Evolutionary conservation across 1,284 basidiomycete species (phyloP).

Genomic region (Sporisorium scitamineum): DNA sequence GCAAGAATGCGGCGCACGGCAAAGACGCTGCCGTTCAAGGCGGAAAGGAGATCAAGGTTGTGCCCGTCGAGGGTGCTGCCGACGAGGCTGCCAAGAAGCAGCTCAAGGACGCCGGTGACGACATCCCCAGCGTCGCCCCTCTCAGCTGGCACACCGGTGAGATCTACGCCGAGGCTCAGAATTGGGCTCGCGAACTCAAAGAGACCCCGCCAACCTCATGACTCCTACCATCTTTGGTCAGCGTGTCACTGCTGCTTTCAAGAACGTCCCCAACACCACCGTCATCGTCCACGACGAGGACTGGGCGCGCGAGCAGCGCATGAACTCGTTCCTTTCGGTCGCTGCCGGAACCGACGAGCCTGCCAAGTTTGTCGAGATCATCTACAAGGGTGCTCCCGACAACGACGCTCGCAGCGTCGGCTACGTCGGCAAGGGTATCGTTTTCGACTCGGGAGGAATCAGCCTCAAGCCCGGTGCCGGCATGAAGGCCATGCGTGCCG

Average conservation of each 20-base stretch:
- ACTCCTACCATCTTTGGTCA: constrained; percentile 77
- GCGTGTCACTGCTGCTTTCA: constrained; percentile 78
- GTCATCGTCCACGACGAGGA: constrained; percentile 82
- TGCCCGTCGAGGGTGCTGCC: constrained; percentile 51
- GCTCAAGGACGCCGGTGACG: constrained; percentile 60
- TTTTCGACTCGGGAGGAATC: constrained; percentile 83
- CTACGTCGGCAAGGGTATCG: constrained; percentile 81
- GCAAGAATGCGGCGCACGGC: constrained; percentile 53
- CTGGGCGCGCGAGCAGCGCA: constrained; percentile 86
- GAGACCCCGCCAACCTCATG: constrained; percentile 82
- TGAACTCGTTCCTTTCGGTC: constrained; percentile 90
- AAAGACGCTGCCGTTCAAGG: constrained; percentile 57
- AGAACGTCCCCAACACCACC: constrained; percentile 78
- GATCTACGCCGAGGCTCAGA: constrained; percentile 82
- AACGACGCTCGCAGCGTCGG: constrained; percentile 76
- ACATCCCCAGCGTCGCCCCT: constrained; percentile 55
- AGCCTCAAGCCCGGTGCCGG: constrained; percentile 79
- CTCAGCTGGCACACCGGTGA: constrained; percentile 67
- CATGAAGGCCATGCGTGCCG: constrained; percentile 73
- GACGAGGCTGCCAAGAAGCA: constrained; percentile 58
- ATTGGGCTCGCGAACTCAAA: constrained; percentile 85
- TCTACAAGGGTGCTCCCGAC: constrained; percentile 81
- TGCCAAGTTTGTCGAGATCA: constrained; percentile 86
- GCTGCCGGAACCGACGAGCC: constrained; percentile 85
- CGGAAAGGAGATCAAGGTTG: constrained; percentile 59